Evolutionary conservation across 331 rosid species (phyloP), one percentile per base, ranked within the genome.

Genomic region (Erythrophleum ivorense): DNA sequence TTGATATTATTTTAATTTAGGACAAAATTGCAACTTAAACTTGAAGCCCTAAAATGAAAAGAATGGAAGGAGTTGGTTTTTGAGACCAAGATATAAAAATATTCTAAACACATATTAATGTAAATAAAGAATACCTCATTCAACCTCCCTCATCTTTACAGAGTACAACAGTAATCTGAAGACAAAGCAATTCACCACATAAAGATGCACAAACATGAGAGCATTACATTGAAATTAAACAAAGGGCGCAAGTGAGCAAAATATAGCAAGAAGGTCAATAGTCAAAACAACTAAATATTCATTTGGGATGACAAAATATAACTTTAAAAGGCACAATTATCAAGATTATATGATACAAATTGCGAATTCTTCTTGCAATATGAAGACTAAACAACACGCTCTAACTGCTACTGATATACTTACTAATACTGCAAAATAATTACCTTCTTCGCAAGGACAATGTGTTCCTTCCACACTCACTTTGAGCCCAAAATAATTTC

Each of bases 371-470:
- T 75, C 85, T 75, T 80, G 84, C 85, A 76, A 71, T 81, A 86
- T 74, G 50, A 83, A 79, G 72, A 80, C 49, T 80, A 84, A 71
- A 80, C 64, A 69, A 80, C 82, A 73, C 43, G 64, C 58, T 84
- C 78, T 81, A 71, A 73, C 76, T 21, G 78, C 77, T 75, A 65
- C 16, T 77, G 71, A 63, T 71, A 50, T 76, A 79, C 89, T 40
- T 45, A 45, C 49, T 89, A 77, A 24, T 82, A 92, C 89, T 88
- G 75, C 87, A 85, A 0, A 24, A 76, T 81, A 54, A 43, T 63
- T 77, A 74, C 5, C 49, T 45, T 88, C 86, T 74, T 85, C 80
- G 81, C 52, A 80, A 69, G 66, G 68, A 45, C 81, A 82, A 18
- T 7, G 33, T 50, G 49, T 45, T 45, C 11, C 4, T 62, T 18